Base-by-base conservation (phyloP, 2,329 filamentous ascomycete genomes). In the Metarhizium rileyi region DNA sequence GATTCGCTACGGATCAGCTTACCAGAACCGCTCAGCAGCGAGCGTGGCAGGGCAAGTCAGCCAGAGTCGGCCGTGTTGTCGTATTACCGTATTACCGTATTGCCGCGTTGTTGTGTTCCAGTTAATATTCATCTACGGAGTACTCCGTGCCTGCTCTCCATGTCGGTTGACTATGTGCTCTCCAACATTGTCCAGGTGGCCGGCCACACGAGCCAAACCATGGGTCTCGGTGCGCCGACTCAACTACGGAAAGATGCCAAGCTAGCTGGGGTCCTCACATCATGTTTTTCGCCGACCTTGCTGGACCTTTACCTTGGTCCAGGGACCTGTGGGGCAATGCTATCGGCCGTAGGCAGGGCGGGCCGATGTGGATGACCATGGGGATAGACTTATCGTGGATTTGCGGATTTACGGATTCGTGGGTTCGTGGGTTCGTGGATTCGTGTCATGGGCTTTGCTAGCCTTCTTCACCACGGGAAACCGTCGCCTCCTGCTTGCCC, bases 281-380 rank as follows among this genome's bases (percentile, higher is more conserved):
- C 35, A 35, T n/a, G n/a, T n/a, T n/a, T n/a, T n/a, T n/a, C n/a
- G n/a, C n/a, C n/a, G 33, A 35, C 18, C 36, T 35, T 38, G 38
- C 18, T 25, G 38, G 16, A 33, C 42, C 16, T 45, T 30, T 48
- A n/a, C n/a, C n/a, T n/a, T n/a, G n/a, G n/a, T 42, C 4, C 36
- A 23, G 25, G 18, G 38, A 28, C 44, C 30, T 3, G 49, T 47
- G 44, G 49, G 49, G 49, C 44, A 5, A 22, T 27, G 23, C 20
- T 44, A 36, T 50, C 49, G 48, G 41, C 38, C 25, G 40, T 45
- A 26, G 48, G 22, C 43, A 23, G 26, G n/a, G 49, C 49, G 44
- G 44, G 49, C 49, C 49, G 44, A 45, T 26, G 42, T 41, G 49
- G 44, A 20, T 10, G 41, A 48, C 10, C 35, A 22, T 22, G 20